Base-by-base conservation (phyloP, 768 basidiomycete genomes). In the Hericium coralloides region DNA sequence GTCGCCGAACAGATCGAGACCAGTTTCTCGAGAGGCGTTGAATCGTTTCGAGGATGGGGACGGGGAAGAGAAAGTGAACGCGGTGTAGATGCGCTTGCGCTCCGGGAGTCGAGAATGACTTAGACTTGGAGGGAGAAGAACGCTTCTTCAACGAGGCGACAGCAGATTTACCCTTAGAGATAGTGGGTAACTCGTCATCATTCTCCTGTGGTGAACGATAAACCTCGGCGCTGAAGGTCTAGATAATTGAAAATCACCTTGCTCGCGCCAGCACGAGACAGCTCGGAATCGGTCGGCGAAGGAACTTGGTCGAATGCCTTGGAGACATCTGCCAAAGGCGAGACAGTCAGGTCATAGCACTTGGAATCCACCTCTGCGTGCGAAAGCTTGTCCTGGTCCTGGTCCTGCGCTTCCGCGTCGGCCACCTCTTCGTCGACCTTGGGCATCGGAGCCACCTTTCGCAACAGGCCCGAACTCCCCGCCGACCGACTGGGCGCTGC, bases 41-140 rank as follows among this genome's bases (percentile, higher is more conserved):
- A 78, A 78, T 55, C 82, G 82, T 57, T 79, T 72, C 53, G 79
- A 76, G 1, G 80, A 74, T 10, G 80, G 82, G 1, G 85, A 85
- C 7, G 89, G 89, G 1, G 87, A 84, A 15, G 83, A 79, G 72
- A 91, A 91, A 3, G 88, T 90, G 67, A 91, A 91, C 4, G 86
- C 77, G 20, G 85, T 76, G 67, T 87, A 88, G 58, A 84, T 83
- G 58, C 75, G 78, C 65, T 83, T 82, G 64, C 87, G 82, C 64
- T 90, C 85, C 4, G 89, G 87, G 4, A n/a, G 88, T 89, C 17
- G 84, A 81, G 60, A 89, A 83, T n/a, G 73, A 47, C 23, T 45
- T 36, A 7, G 53, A 52, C 52, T 54, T 38, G 22, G 49, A 47
- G 37, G 55, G 45, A 12, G 37, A 37, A 4, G 25, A n/a, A 31